A percentile compares a stretch with the other conserved stretches of the same genome.
Conservation (phyloP, 768 basidiomycete species). For the Termitomyces sp. region DNA sequence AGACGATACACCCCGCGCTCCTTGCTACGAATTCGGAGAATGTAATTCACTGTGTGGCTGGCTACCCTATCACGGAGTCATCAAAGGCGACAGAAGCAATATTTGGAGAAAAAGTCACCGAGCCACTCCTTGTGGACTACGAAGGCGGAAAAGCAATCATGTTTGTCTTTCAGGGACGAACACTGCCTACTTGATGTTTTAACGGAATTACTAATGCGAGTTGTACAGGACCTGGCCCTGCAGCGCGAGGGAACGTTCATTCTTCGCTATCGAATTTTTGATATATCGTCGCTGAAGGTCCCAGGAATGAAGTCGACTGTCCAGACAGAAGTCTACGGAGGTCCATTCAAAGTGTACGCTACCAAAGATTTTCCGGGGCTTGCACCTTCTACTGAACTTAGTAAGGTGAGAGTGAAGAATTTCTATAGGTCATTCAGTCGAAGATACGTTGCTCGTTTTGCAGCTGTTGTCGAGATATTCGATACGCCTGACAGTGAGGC, state of each 20-base stretch:
- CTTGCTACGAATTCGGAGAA: conserved; percentile 17
- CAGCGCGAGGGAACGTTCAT: conserved; percentile 61
- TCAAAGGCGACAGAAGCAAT: conserved; percentile 45
- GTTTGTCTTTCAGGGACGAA: conserved; percentile 59
- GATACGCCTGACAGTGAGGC: conserved; percentile 34
- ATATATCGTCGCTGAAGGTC: conserved; percentile 39
- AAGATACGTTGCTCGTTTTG: not conserved
- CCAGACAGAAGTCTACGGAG: conserved; percentile 63
- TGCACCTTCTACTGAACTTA: conserved; percentile 62
- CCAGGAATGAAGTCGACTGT: conserved; percentile 30
- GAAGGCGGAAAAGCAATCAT: conserved; percentile 46
- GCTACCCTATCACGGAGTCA: conserved; percentile 33
- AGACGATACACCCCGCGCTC: not conserved
- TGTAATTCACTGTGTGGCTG: conserved; percentile 25
- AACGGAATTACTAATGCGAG: conserved; percentile 1
- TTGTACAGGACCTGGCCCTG: conserved; percentile 59
- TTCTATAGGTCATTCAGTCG: not conserved
- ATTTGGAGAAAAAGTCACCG: conserved; percentile 58
- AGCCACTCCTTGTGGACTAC: conserved; percentile 49
- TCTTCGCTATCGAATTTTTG: conserved; percentile 68
- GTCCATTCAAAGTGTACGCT: conserved; percentile 62
- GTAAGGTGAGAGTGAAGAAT: conserved; percentile 37
- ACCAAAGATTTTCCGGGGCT: conserved; percentile 74
- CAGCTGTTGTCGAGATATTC: conserved; percentile 33
- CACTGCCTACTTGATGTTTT: not conserved